A percentile compares a stretch with the other conserved stretches of the same genome.
Evolutionary conservation across 345 rosid species (phyloP).

Genomic region (Eucalyptus caleyi): DNA sequence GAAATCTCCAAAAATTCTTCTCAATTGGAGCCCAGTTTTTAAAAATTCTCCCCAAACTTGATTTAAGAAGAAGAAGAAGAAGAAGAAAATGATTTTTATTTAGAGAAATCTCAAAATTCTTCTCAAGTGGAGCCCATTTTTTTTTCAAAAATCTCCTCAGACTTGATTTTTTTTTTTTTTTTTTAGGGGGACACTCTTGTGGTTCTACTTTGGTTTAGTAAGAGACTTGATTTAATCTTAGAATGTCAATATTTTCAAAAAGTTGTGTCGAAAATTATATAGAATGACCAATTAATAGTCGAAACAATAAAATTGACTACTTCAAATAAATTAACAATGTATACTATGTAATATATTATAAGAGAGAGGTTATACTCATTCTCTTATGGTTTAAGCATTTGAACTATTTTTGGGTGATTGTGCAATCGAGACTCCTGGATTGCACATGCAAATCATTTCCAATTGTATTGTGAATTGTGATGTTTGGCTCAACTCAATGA

Average conservation of each 20-base stretch:
- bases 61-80: no score
- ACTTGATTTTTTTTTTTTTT: background rate
- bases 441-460: background rate
- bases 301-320: background rate
- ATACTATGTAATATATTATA: background rate
- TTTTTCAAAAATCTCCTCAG: background rate
- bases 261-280: background rate
- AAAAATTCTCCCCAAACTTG: no score
- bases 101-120: background rate
- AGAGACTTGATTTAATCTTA: no score
- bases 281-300: accelerated
- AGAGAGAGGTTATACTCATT: background rate
- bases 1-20: background rate
- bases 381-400: background rate
- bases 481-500: background rate
- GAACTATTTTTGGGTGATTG: background rate
- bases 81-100: no score
- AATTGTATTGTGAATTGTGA: background rate
- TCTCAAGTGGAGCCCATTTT: background rate
- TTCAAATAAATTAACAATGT: background rate
- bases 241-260: no score
- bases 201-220: no score
- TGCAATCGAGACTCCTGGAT: accelerated
- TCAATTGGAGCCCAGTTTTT: background rate
- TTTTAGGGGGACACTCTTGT: no score